Conservation (phyloP, 108 stramenopile genomes). For the Skeletonema grethae region DNA sequence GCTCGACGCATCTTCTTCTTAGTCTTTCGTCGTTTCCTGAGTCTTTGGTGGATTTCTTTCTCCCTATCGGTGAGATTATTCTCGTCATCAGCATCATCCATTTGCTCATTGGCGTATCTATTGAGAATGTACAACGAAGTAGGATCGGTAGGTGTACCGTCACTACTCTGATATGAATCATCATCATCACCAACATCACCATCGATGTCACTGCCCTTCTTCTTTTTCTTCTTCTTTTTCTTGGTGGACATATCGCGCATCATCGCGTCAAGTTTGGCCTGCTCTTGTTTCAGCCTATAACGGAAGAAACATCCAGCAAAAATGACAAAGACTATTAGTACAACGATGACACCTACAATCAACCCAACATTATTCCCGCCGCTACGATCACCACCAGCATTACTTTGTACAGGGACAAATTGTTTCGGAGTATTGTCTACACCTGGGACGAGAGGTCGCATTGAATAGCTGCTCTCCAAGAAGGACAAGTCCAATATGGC, state of each 20-base stretch:
- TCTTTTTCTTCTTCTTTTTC: constrained; percentile 12
- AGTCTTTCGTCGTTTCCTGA: constrained; percentile 1
- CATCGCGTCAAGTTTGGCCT: not conserved
- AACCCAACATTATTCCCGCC: constrained; percentile 5
- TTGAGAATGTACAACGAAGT: not conserved
- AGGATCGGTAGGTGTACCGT: not conserved
- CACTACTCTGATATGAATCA: not conserved
- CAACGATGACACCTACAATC: constrained; percentile 16
- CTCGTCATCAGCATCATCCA: constrained; percentile 1
- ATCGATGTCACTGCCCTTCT: constrained; percentile 12
- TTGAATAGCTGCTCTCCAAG: constrained; percentile 35
- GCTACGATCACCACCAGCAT: not conserved
- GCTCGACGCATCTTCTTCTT: constrained; percentile 13
- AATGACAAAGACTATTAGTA: constrained; percentile 7
- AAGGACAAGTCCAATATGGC: constrained; percentile 27
- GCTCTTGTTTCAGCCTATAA: not conserved
- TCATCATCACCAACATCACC: not conserved
- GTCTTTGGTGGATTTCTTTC: not conserved
- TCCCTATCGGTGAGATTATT: not conserved
- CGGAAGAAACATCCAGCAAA: constrained; percentile 10
- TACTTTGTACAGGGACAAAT: not conserved
- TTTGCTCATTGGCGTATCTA: not conserved
- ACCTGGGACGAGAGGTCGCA: constrained; percentile 16
- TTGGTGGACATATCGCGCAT: not conserved
- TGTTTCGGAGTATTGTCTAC: not conserved